Evolutionary conservation across 352 stramenopile species (phyloP), one percentile per base, ranked within the genome.

Genomic region (Elongisporangium undulatum): DNA sequence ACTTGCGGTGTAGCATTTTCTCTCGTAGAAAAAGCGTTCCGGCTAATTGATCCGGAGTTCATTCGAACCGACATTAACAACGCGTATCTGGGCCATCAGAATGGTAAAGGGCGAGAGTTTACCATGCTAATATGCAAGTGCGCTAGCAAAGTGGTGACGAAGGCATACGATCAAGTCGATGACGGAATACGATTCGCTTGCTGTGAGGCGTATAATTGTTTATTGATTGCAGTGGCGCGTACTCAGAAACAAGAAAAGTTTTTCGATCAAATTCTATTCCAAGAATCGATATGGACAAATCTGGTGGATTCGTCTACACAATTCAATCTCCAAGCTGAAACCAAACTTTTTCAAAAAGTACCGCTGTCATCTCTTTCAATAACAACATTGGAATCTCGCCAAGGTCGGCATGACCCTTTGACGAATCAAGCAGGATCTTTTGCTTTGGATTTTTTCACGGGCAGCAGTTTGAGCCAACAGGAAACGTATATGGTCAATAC

Each of bases 161-260:
- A 83, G 53, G 53, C 63, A 12, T 72, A 85, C 24, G 64, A 60
- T 22, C 58, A 72, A 8, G 19, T 69, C 26, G 74, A 61, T 23
- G 75, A 85, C 15, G 69, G 68, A 8, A 63, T 65, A 12, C 71
- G 75, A 6, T 79, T 89, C 54, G 51, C 70, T 26, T 89, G 75
- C 51, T 86, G 73, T 56, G 76, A 81, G 53, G 85, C 85, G 20
- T 94, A 92, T 55, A 78, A 71, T 26, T 94, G 85, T 62, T 61
- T 94, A 16, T 68, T 93, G 13, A 88, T 75, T 2, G 85, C 83
- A 3, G 82, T 94, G 21, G 89, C 83, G 1, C 77, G 79, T 29
- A 93, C 85, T 7, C 85, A 94, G 67, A 94, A 91, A 22, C 81
- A 93, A 49, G 83, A 94, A 49, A 94, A 94, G 55, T 89, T 94